Evolutionary conservation across 1,284 basidiomycete species (phyloP), one percentile per base, ranked within the genome.

Genomic region (Cystobasidiaceae sp.): DNA sequence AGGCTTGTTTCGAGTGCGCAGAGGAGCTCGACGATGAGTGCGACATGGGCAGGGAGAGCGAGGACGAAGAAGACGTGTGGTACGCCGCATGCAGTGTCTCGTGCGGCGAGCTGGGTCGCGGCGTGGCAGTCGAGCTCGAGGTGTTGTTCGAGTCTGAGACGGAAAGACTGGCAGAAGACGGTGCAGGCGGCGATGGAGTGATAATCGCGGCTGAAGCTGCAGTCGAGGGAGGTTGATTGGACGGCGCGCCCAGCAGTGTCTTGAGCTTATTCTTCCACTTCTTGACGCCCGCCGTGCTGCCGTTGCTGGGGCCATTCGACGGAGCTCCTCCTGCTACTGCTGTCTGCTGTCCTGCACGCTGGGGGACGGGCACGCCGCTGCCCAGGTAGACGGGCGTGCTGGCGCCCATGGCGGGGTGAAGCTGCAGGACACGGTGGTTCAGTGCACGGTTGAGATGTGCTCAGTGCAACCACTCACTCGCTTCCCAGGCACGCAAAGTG

Each of bases 201-300:
- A 13, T 46, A 17, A 28, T 44, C 45, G 39, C 13, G 41, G 21
- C 17, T 27, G 0, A 28, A 25, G 54, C 33, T 54, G 37, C 37
- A 39, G 21, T 54, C 27, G 33, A 17, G 25, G 34, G 23, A 15
- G 32, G 51, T 37, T 9, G 32, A 54, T 39, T 25, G 27, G 21
- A 28, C 28, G 60, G 50, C 32, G 43, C 33, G 32, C 39, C 46
- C 17, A 64, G 34, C 25, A 55, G 56, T 23, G 39, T 64, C 61
- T 64, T 64, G 51, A 64, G 46, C 43, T 64, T 64, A 52, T 64
- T 64, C 41, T 64, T 64, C 61, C 61, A 64, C 44, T 64, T 64
- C 34, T 43, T 44, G 11, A 64, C 61, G 9, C 52, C 58, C 11
- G 19, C 39, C n/a, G n/a, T n/a, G n/a, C n/a, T n/a, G n/a, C n/a